Evolutionary conservation across 148 eudicot genomes (phyloP), one percentile per base, ranked within the genome.

Genomic region (Camellia granthamiana): DNA sequence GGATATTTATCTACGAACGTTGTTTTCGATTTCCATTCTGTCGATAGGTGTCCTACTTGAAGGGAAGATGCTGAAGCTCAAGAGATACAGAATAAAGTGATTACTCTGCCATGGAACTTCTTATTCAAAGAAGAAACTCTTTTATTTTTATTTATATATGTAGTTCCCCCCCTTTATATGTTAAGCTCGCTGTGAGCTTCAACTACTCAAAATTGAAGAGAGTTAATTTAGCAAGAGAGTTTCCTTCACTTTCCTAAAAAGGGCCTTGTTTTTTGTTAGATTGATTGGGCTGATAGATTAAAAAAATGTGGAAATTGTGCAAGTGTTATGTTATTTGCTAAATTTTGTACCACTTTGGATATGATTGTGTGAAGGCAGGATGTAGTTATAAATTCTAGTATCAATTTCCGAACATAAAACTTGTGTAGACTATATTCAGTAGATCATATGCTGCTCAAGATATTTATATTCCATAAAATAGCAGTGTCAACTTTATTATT

Each of bases 321-420:
- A 47, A 71, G 42, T 19, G 12, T 49, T 6, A 8, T 71, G 38
- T 72, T 72, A 49, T 72, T 23, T 21, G 76, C 60, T 11, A 38
- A 52, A 76, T 47, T 62, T 47, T 12, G 68, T 60, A 52, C 42
- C 6, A 7, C 19, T 16, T 10, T 76, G 23, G 30, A 18, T 56
- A 51, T 71, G 75, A 71, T n/a, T 71, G 56, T 19, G 56, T 49
- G 75, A 71, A 72, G 61, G 16, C 38, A 72, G 18, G 61, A 51
- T 54, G 13, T 21, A 15, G 38, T 30, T 30, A 30, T 30, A 30
- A 30, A 30, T 30, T 7, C 23, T 72, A 47, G 59, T 71, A 23
- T 47, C 51, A 71, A 46, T n/a, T 0, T 41, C 44, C 21, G 16
- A 6, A 73, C 4, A 21, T 54, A 54, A 13, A 59, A 56, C 23